These are phyloP conservation scores for Tylopilus subfusipes DNA, from an alignment of 768 basidiomycete species.

Conservation along the genomic window DNA sequence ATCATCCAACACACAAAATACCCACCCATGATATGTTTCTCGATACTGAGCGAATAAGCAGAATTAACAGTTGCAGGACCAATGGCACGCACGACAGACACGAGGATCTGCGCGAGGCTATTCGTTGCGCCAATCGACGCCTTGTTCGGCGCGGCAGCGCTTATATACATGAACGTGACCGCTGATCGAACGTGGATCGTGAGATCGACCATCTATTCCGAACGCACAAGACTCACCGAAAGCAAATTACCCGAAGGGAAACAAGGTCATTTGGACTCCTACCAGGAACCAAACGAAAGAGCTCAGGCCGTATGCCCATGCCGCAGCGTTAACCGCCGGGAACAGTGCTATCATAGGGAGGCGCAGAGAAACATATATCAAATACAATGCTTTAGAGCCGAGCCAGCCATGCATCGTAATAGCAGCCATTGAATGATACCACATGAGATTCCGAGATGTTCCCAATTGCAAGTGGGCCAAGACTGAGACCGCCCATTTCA, in stretches of 20 bases:
- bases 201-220: background rate
- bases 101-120: constrained; percentile 40
- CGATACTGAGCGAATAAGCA: constrained; percentile 26
- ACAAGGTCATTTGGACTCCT: constrained; percentile 44
- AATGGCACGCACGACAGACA: constrained; percentile 29
- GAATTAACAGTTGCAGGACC: constrained; percentile 28
- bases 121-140: constrained; percentile 73
- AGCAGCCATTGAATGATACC: constrained; percentile 56
- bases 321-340: constrained; percentile 40
- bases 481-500: constrained; percentile 27
- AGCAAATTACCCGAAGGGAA: constrained; percentile 44
- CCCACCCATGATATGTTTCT: constrained; percentile 46
- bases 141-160: constrained; percentile 62
- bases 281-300: constrained; percentile 48
- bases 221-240: constrained; percentile 45
- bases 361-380: constrained; percentile 44
- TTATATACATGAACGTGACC: constrained; percentile 66
- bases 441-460: constrained; percentile 20
- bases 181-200: constrained; percentile 35
- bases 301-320: constrained; percentile 38
- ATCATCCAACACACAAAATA: constrained; percentile 50
- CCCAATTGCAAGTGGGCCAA: constrained; percentile 32
- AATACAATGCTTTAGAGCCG: constrained; percentile 58
- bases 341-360: constrained; percentile 45
- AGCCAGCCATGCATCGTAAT: constrained; percentile 49